Evolutionary conservation across 257 asterid species (phyloP), one percentile per base, ranked within the genome.

Genomic region (Handroanthus guayacan): DNA sequence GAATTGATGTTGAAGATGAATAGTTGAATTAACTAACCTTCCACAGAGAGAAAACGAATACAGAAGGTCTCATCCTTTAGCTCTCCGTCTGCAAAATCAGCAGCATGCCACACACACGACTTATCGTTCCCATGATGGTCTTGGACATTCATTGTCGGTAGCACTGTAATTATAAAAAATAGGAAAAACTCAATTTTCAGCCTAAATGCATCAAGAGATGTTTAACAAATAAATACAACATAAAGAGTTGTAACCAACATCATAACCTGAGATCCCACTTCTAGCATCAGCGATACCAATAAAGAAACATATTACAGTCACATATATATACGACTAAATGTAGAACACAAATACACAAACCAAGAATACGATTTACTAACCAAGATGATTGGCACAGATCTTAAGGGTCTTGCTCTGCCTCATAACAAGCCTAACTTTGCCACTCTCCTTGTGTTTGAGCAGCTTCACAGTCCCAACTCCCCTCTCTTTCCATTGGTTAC

Each of bases 401-500:
- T 94, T 94, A 13, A 94, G 96, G 14, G 97, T 94, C 90, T 91
- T 94, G 79, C 84, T 86, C 87, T 94, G 97, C 82, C 97, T 88
- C 98, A 94, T 90, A 65, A 94, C 94, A 77, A 94, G 96, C 78
- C 98, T 87, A 81, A 89, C 87, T 83, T 89, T 91, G 45, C 87
- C 87, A 48, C 85, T 87, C 48, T 91, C 96, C 81, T 84, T 88
- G 75, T 93, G 96, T 84, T 88, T 86, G 56, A 94, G 91, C 48
- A 91, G 89, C 89, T 93, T 93, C 81, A 93, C 92, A 18, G 86
- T 82, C 9, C 97, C 98, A 71, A 85, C 98, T 48, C 98, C 98
- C 78, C 97, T 93, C 84, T 93, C 97, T 78, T 93, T 91, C 98
- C 98, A 93, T 79, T 88, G 97, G 72, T 75, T 83, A 65, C 94